These are phyloP conservation scores for Silene coronaria DNA, from an alignment of 179 eudicot species.

Conservation along the genomic window DNA sequence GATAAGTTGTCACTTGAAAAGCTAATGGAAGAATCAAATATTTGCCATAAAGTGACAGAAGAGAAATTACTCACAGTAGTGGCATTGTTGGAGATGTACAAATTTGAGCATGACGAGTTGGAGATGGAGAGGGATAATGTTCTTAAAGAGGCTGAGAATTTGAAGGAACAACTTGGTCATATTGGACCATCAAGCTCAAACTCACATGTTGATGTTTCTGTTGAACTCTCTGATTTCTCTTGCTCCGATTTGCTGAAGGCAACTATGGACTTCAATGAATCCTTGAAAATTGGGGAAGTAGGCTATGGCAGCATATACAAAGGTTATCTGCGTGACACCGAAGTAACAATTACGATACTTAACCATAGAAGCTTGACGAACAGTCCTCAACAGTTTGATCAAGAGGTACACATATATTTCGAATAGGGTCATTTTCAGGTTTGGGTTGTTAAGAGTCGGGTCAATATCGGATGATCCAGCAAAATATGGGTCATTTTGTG, in stretches of 20 bases:
- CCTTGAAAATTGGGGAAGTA: slow-evolving; percentile 68
- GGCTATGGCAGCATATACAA: slow-evolving; percentile 64
- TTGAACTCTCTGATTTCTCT: slow-evolving; percentile 48
- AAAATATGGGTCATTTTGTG: background rate
- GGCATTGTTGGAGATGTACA: slow-evolving; percentile 47
- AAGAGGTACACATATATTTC: slow-evolving; percentile 45
- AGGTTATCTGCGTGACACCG: slow-evolving; percentile 59
- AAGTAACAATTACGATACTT: slow-evolving; percentile 66
- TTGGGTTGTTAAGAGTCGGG: background rate
- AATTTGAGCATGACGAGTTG: slow-evolving; percentile 56
- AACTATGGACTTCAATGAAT: slow-evolving; percentile 43
- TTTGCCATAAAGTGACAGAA: slow-evolving; percentile 38
- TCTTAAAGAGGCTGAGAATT: slow-evolving; percentile 40
- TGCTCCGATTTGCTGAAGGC: slow-evolving; percentile 62
- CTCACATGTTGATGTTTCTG: slow-evolving; percentile 16
- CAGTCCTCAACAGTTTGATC: slow-evolving; percentile 60
- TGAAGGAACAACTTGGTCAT: slow-evolving; percentile 36
- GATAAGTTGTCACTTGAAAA: slow-evolving; percentile 11
- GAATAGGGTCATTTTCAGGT: background rate
- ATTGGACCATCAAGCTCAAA: slow-evolving; percentile 28
- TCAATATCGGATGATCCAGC: background rate
- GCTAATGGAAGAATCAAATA: background rate
- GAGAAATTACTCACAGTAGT: slow-evolving; percentile 55
- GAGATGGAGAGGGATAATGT: slow-evolving; percentile 46
- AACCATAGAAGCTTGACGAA: slow-evolving; percentile 47